Evolutionary conservation across 2,329 filamentous ascomycete species (phyloP), one percentile per base, ranked within the genome.

Genomic region (Fusarium hostae): DNA sequence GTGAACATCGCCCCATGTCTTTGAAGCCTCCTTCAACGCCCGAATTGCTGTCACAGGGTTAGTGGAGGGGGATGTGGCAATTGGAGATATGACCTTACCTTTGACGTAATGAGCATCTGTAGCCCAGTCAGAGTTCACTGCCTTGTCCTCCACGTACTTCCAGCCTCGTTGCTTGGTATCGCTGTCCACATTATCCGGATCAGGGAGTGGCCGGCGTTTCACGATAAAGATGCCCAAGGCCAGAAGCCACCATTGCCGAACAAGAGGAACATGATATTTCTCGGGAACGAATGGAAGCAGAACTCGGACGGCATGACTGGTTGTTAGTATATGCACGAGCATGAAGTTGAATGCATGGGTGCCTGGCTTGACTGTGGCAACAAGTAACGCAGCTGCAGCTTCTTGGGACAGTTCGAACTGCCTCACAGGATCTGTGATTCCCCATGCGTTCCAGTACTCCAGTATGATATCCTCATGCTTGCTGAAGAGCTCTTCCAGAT

Each of bases 361-460:
- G 16, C 86, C 86, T 6, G 84, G 85, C 37, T 84, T 78, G 4
- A 90, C 87, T 6, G 89, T 90, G 9, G 88, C 85, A 8, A 94
- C 85, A 0, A 93, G 81, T 10, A 95, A 80, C 0, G 88, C 87
- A 1, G 89, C 84, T 1, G 89, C 88, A 2, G 86, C 85, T 77
- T 89, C 86, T 75, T 92, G 90, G 2, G 91, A 93, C 62, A 92
- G 87, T 63, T 89, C 87, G 78, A 98, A 97, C 76, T 94, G 91
- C 71, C 87, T 86, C n/a, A 86, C 85, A 2, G 93, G 91, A 66
- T 95, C 86, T 12, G 86, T 82, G 26, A 97, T 85, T 13, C 86
- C 84, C 95, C 94, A 98, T 6, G 92, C 91, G 73, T 97, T 96
- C 94, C 94, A 98, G 83, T 98, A 94, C 74, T 97, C 92, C 48